These are phyloP conservation scores for Globisporangium iwayamae DNA, from an alignment of 352 stramenopile species.

Conservation along the genomic window DNA sequence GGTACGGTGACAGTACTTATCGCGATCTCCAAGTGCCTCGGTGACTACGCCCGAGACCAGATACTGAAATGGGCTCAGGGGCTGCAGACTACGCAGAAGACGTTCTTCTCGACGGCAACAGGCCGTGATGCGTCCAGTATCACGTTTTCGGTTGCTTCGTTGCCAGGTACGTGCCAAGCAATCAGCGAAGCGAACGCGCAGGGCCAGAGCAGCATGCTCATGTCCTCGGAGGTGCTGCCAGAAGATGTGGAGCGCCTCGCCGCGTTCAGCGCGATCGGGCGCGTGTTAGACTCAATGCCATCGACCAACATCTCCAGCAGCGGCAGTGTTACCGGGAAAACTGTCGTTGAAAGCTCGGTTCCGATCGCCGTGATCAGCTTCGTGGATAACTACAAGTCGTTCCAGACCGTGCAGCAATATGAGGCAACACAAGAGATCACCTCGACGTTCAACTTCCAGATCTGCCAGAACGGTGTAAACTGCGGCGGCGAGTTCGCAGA, in stretches of 20 bases:
- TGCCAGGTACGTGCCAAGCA: constrained; percentile 40
- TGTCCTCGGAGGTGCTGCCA: neutral
- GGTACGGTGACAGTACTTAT: constrained; percentile 33
- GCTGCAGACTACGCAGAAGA: neutral
- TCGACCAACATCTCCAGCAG: neutral
- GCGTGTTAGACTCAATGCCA: constrained; percentile 10
- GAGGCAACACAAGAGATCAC: constrained; percentile 14
- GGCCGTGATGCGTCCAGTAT: neutral
- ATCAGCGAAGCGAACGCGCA: constrained; percentile 26
- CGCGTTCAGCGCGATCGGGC: constrained; percentile 3
- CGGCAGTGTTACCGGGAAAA: neutral
- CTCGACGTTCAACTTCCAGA: constrained; percentile 19
- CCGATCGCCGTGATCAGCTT: constrained; percentile 19
- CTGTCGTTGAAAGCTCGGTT: neutral
- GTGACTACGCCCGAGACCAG: constrained; percentile 22
- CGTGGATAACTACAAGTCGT: constrained; percentile 12
- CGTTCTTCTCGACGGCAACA: constrained; percentile 2
- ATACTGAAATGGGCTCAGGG: constrained; percentile 38
- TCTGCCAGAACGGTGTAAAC: constrained; percentile 24
- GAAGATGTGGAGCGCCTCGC: constrained; percentile 6
- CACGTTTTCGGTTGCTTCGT: neutral
- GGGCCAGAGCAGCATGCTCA: constrained; percentile 14
- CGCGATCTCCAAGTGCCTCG: constrained; percentile 59
- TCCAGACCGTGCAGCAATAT: constrained; percentile 12
- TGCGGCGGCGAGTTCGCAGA: constrained; percentile 23